Evolutionary conservation across 2,329 filamentous ascomycete species (phyloP), one percentile per base, ranked within the genome.

Genomic region (Dryadomyces sulphureus): DNA sequence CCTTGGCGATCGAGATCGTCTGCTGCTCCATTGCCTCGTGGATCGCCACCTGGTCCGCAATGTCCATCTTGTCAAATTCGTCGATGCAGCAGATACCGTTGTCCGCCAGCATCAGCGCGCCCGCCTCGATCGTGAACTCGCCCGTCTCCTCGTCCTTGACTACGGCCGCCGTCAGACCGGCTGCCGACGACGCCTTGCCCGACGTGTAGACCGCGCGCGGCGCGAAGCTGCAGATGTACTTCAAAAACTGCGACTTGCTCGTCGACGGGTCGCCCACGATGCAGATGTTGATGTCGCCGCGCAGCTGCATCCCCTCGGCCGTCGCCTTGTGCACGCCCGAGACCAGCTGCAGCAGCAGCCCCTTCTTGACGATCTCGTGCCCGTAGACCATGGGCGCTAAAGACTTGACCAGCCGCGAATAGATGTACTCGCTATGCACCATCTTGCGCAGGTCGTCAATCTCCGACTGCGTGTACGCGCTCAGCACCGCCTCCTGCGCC

Each of bases 1-100:
- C 92, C 66, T 98, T 98, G 49, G 92, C 90, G 57, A 98, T 98
- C 8, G 88, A 95, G 54, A 98, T 98, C 5, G 92, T 98, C 65
- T 98, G 92, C 69, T 98, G 92, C 75, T 98, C 92, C 92, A 98
- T 98, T 49, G 92, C 92, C 77, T 98, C 92, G 74, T 98, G 92
- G 58, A 98, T 98, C 53, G 92, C 92, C 46, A 98, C 92, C 66
- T 98, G 92, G 61, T 98, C 92, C 45, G 70, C 79, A 51, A 98
- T 84, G 57, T 98, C 92, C 92, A 98, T 98, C 69, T 98, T 98
- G 76, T 98, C 92, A 56, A 98, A 98, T 61, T 98, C 92, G 60
- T 98, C 92, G 60, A 98, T 98, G 49, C 88, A 89, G 63, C 92
- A 98, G 56, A 96, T 93, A 45, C 92, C 92, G 54, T 94, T 95